A percentile compares a stretch with the other conserved stretches of the same genome.
Evolutionary conservation across 306 rosid species (phyloP).

Genomic region (Myrica gale): DNA sequence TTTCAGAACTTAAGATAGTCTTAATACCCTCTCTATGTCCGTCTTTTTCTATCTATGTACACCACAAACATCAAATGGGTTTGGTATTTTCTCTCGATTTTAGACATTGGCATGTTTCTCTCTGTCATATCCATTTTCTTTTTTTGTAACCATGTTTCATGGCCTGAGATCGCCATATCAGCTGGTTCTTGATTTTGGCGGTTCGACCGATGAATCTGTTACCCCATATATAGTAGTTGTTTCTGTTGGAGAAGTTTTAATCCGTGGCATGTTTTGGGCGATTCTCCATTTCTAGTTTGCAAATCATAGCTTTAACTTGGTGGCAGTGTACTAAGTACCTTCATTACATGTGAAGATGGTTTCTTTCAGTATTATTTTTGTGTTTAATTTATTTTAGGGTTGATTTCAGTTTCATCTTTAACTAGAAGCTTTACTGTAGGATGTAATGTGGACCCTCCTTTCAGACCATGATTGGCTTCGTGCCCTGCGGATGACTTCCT

Average conservation of each 20-base stretch:
- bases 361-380: constrained; percentile 5
- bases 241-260: neutral
- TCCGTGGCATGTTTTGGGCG: neutral
- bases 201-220: neutral
- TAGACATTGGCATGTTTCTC: neutral
- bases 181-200: neutral
- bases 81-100: neutral
- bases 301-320: constrained; percentile 6
- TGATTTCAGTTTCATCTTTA: constrained; percentile 19
- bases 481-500: constrained; percentile 83
- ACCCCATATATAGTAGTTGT: neutral
- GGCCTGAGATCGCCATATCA: neutral
- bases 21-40: neutral
- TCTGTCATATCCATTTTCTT: neutral
- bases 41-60: neutral
- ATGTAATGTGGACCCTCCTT: constrained; percentile 43
- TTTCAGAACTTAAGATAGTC: neutral
- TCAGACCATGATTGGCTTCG: constrained; percentile 86
- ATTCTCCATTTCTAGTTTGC: neutral
- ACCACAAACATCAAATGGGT: neutral
- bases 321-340: constrained; percentile 6
- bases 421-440: constrained; percentile 43
- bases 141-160: neutral
- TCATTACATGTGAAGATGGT: constrained; percentile 1
- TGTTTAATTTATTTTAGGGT: neutral